phyloP scores from a whole-genome alignment of 257 asterid genomes.

The Plantago ovata region DNA sequence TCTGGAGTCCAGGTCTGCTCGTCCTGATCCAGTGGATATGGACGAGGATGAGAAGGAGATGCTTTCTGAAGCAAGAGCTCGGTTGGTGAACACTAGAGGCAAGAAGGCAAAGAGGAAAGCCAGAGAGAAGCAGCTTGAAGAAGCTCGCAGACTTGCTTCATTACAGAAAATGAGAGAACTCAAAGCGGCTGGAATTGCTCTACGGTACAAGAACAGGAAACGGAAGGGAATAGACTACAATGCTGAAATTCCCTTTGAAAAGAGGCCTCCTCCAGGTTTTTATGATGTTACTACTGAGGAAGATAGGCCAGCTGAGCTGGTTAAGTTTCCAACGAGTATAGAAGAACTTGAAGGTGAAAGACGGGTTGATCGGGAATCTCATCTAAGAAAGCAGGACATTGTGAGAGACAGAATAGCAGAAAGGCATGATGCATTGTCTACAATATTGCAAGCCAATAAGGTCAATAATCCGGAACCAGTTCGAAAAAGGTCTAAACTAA shows the following conservation, averaged over 20 bases:
- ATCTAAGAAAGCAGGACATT: slow-evolving; percentile 87
- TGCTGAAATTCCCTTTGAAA: slow-evolving; percentile 94
- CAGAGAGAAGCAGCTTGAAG: slow-evolving; percentile 98
- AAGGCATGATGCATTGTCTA: slow-evolving; percentile 95
- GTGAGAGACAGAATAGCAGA: slow-evolving; percentile 87
- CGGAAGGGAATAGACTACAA: slow-evolving; percentile 93
- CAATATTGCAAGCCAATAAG: slow-evolving; percentile 88
- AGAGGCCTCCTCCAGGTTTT: slow-evolving; percentile 97
- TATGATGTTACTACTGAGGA: slow-evolving; percentile 75
- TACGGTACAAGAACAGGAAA: slow-evolving; percentile 61
- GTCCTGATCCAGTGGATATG: slow-evolving; percentile 99
- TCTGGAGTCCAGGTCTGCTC: slow-evolving; percentile 97
- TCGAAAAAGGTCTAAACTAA: slow-evolving; percentile 71
- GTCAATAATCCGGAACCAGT: slow-evolving; percentile 95
- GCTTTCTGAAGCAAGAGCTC: slow-evolving; percentile 98
- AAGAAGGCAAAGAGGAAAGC: slow-evolving; percentile 99
- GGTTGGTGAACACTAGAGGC: slow-evolving; percentile 94
- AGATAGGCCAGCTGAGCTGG: slow-evolving; percentile 69
- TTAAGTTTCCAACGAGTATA: slow-evolving; percentile 88
- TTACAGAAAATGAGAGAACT: slow-evolving; percentile 96
- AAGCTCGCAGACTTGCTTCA: slow-evolving; percentile 98
- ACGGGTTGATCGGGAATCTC: slow-evolving; percentile 85
- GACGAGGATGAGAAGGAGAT: slow-evolving; percentile 99
- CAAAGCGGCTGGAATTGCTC: slow-evolving; percentile 93
- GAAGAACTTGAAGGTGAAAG: slow-evolving; percentile 99